Evolutionary conservation across 202 grass and related monocot genomes (phyloP), one percentile per base, ranked within the genome.

Genomic region (Dendrocalamus latiflorus): DNA sequence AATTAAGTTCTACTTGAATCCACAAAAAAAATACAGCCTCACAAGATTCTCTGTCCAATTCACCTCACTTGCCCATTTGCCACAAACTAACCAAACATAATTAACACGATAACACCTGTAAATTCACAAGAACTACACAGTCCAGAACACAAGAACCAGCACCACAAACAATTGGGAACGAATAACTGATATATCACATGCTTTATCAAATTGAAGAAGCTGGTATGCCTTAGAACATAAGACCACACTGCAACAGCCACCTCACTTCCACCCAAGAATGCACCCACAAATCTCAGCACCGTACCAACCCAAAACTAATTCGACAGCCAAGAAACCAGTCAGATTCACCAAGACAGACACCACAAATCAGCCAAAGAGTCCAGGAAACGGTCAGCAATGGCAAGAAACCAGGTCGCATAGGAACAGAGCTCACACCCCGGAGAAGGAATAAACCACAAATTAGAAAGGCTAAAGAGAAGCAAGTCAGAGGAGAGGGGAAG

Each of bases 211-310:
- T 45, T 56, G 37, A 60, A 58, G 38, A 73, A 65, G 55, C 48
- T 55, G 25, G 3, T 6, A 50, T 18, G 33, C 36, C 57, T 38
- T 51, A 21, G 43, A 30, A 64, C 75, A 64, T 8, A n/a, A 18
- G 65, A 49, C 7, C 28, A 42, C 81, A 28, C 72, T 22, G 49
- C 9, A 56, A 41, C 65, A 24, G n/a, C 36, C 63, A 28, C 53
- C 81, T 28, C 70, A 81, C 74, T 72, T 60, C 59, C 60, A 58
- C 58, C 73, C 78, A 72, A 55, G 78, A 84, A 91, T 87, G 80
- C 76, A 71, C 47, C 55, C 48, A 43, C 76, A 77, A 77, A 82
- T 89, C 65, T 33, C 78, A 37, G 33, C 67, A 15, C 17, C 59
- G n/a, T 44, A 78, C 62, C 51, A 72, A 44, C 68, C 41, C 26